Conservation (phyloP, 805 yeast species). For the Saccharomyces jurei region DNA sequence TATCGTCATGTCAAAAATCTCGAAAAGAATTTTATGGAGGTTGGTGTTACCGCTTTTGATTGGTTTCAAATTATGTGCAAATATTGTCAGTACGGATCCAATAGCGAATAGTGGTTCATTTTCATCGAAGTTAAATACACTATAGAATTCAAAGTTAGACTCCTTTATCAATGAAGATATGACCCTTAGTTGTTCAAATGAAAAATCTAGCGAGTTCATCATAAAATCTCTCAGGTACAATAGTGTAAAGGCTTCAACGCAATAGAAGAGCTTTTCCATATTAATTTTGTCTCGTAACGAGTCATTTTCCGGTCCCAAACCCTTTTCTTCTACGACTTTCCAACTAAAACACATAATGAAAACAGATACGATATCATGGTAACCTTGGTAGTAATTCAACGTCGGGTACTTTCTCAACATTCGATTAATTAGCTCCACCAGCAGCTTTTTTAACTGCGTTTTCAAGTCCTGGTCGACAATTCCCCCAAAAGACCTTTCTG, state of each 20-base stretch:
- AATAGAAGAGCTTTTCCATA: conserved; percentile 30
- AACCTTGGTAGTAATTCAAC: conserved; percentile 83
- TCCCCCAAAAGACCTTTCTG: conserved; percentile 56
- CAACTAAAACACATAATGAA: conserved; percentile 45
- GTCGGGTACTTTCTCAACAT: conserved; percentile 54
- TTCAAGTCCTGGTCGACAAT: conserved; percentile 16
- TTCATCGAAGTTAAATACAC: conserved; percentile 28
- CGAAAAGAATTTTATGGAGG: conserved; percentile 34
- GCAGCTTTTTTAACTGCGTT: conserved; percentile 12
- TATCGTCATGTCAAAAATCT: conserved; percentile 64
- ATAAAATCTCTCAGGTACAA: conserved; percentile 74
- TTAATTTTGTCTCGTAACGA: conserved; percentile 5
- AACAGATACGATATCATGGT: conserved; percentile 75
- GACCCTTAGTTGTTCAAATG: conserved; percentile 56
- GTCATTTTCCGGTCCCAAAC: background rate
- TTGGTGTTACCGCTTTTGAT: conserved; percentile 27
- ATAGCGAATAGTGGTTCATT: conserved; percentile 61
- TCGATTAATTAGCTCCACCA: conserved; percentile 37
- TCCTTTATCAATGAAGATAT: conserved; percentile 53
- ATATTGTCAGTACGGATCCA: conserved; percentile 70
- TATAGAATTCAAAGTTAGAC: conserved; percentile 40
- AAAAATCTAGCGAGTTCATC: conserved; percentile 59
- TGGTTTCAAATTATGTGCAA: conserved; percentile 56
- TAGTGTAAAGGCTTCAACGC: conserved; percentile 51
- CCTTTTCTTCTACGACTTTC: background rate